These are phyloP conservation scores for Apophysomyces trapeziformis DNA, from an alignment of 371 early-diverging fungal genomes.

Conservation along the genomic window DNA sequence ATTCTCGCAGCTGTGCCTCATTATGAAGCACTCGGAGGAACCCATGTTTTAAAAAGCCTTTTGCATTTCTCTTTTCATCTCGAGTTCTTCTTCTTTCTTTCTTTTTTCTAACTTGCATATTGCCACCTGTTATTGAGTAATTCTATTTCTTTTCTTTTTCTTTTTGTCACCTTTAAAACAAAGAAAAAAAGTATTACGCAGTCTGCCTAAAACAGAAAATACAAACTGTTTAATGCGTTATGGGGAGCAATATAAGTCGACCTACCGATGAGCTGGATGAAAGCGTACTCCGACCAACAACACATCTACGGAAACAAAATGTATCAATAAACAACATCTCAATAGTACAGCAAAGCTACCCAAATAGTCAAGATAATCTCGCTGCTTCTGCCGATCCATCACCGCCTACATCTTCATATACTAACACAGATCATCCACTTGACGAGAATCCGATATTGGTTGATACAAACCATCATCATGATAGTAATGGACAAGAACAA, in stretches of 20 bases:
- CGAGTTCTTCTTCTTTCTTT: background rate
- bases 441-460: background rate
- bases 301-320: conserved; percentile 1
- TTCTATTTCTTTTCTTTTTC: background rate
- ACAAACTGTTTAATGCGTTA: background rate
- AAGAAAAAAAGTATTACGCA: background rate
- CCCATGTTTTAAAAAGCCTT: background rate
- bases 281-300: background rate
- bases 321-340: background rate
- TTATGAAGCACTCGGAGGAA: conserved; percentile 4
- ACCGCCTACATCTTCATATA: background rate
- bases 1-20: background rate
- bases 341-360: background rate
- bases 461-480: background rate
- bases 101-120: background rate
- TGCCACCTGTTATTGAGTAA: no score
- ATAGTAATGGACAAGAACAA: background rate
- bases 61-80: background rate
- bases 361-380: background rate
- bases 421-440: background rate
- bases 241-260: conserved; percentile 4
- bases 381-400: background rate
- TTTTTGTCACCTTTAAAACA: background rate
- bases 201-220: no score
- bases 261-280: conserved; percentile 4